phyloP scores from a whole-genome alignment of 2,329 filamentous ascomycete species.

The Neophaeococcomyces aloes region DNA sequence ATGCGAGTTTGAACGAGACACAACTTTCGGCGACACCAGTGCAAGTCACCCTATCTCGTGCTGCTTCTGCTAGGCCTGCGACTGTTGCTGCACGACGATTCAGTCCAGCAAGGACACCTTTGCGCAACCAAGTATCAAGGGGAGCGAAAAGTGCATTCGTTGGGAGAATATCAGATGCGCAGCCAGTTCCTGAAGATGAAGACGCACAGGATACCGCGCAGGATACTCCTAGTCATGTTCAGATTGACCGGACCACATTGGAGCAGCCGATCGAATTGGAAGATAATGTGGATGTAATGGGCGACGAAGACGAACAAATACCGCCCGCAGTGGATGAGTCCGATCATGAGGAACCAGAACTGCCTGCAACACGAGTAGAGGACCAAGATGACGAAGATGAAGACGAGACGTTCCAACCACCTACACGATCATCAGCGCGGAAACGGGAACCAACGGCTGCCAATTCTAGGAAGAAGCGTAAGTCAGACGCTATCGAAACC shows the following conservation, averaged over 20 bases:
- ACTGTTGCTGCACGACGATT: conserved; percentile 5
- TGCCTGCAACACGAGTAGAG: conserved; percentile 13
- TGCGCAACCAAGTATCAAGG: neutral
- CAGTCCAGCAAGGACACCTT: conserved; percentile 9
- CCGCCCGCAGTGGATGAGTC: neutral
- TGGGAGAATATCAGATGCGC: conserved; percentile 3
- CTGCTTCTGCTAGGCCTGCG: conserved; percentile 3
- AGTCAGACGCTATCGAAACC: conserved; percentile 17
- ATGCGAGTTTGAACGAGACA: conserved; percentile 10
- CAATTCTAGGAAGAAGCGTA: conserved; percentile 20
- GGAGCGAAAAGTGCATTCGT: conserved; percentile 3
- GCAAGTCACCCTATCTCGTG: neutral
- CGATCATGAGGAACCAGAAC: conserved; percentile 10
- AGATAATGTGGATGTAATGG: conserved; percentile 5
- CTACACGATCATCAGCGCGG: conserved; percentile 10
- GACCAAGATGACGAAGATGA: conserved; percentile 13
- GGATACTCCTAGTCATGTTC: conserved; percentile 6
- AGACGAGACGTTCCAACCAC: conserved; percentile 10
- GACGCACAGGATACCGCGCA: conserved; percentile 5
- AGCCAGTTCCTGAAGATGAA: conserved; percentile 3
- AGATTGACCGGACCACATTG: neutral
- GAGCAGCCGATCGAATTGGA: neutral
- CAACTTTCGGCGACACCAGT: conserved; percentile 1
- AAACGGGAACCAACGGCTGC: conserved; percentile 12
- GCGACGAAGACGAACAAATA: conserved; percentile 11